Base-by-base conservation (phyloP, 1,139 yeast species). In the Debaryomyces singareniensis region DNA sequence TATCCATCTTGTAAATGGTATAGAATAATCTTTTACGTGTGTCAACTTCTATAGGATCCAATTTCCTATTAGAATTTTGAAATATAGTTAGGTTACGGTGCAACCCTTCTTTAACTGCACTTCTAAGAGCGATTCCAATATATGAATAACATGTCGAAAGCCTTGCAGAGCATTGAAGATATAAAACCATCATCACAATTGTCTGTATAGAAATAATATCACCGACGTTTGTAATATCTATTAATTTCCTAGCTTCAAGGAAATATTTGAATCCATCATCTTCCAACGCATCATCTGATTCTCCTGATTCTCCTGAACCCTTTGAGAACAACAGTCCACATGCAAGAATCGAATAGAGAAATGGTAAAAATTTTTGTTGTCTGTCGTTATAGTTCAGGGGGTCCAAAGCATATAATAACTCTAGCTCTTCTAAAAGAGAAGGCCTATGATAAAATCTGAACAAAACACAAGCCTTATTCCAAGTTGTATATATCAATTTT, bases 1-100 rank as follows among this genome's bases (percentile, higher is more conserved):
- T 77, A 49, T 89, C 96, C 87, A 87, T 78, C 50, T 87, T 87
- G 51, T 86, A 81, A 39, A 89, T 81, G 1, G 96, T 83, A 76
- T 85, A 87, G 48, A 87, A 87, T 21, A 87, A 59, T 39, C 96
- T 66, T 49, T 85, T 87, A 35, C 96, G 65, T 23, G 86, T 83
- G 49, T 89, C 96, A 23, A 80, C 62, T 51, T 85, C 96, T 27
- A 86, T 79, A 1, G 95, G 94, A 43, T 82, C 81, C 44, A 83
- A 75, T 35, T 57, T 57, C 20, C 70, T 40, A 30, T 57, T 59
- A 1, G 69, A 73, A 46, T 70, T 73, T 35, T 65, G 71, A 40
- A 66, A 66, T 5, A 64, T 57, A 18, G 75, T 67, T 29, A 83
- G 64, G 44, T 80, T 79, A 40, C 96, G 66, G 53, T 87, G 97